phyloP scores from a whole-genome alignment of 371 early-diverging fungal genomes.

The Rhizomucor miehei region DNA sequence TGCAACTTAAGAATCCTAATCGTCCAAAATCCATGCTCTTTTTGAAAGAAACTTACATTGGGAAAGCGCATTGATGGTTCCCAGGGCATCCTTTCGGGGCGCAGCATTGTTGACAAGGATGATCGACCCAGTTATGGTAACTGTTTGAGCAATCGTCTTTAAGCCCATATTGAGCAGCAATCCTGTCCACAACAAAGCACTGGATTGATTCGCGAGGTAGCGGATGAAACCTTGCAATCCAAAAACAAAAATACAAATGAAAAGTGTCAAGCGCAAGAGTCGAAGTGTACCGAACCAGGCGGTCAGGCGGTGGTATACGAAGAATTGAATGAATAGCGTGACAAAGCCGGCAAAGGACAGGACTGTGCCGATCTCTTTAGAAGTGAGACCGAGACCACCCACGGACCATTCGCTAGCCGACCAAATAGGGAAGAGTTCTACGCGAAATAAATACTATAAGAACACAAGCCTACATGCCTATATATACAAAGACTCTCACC shows the following conservation, averaged over 20 bases:
- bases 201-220: conserved; percentile 6
- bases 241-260: conserved; percentile 37
- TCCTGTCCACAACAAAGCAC: conserved; percentile 5
- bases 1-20: neutral
- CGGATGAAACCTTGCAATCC: conserved; percentile 32
- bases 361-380: conserved; percentile 49
- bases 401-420: conserved; percentile 1
- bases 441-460: neutral
- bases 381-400: conserved; percentile 58
- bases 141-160: conserved; percentile 33
- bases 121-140: conserved; percentile 28
- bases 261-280: conserved; percentile 47
- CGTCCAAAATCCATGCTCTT: neutral
- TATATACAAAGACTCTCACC: conserved; percentile 16
- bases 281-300: conserved; percentile 29
- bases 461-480: neutral
- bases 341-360: conserved; percentile 48
- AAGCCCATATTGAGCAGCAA: conserved; percentile 22
- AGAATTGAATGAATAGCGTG: conserved; percentile 52
- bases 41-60: conserved; percentile 25
- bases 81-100: conserved; percentile 25
- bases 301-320: conserved; percentile 47
- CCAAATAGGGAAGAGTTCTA: conserved; percentile 9
- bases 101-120: conserved; percentile 38
- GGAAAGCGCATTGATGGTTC: conserved; percentile 39